A percentile compares a stretch with the other conserved stretches of the same genome.
phyloP scores from a whole-genome alignment of 2,329 filamentous ascomycete genomes.

The Ilyonectria robusta region DNA sequence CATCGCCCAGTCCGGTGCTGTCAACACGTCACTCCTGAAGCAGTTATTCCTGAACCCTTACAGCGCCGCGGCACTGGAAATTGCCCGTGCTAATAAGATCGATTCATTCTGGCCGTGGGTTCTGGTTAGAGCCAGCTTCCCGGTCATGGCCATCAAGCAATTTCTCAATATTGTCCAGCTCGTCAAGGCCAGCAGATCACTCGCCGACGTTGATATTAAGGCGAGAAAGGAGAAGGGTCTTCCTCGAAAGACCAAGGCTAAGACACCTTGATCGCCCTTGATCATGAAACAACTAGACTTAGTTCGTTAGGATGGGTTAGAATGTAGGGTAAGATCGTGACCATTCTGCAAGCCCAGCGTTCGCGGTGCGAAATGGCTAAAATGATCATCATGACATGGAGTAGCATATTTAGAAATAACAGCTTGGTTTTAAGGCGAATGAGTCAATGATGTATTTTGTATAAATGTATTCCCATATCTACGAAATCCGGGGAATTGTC shows the following conservation, averaged over 20 bases:
- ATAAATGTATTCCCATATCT: not conserved
- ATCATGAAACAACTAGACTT: not conserved
- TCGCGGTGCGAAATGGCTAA: not conserved
- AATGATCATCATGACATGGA: not conserved
- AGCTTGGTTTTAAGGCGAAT: not conserved
- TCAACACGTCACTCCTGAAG: conserved; percentile 77
- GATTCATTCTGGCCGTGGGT: conserved; percentile 78
- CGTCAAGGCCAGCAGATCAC: conserved; percentile 90
- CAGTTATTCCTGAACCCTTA: conserved; percentile 90
- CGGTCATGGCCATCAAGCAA: conserved; percentile 93
- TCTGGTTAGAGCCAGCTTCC: conserved; percentile 83
- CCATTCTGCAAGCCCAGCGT: not conserved
- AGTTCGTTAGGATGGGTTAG: not conserved
- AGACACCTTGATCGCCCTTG: conserved; percentile 47
- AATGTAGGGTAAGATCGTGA: not conserved
- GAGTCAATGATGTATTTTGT: not conserved
- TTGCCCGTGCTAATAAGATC: conserved; percentile 95
- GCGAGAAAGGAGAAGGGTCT: conserved; percentile 70
- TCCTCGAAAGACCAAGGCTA: conserved; percentile 57
- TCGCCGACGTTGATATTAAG: conserved; percentile 90
- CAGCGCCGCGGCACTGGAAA: conserved; percentile 91
- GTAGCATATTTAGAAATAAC: not conserved
- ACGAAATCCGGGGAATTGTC: not conserved
- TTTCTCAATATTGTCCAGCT: conserved; percentile 95
- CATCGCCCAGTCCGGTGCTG: conserved; percentile 74